These are phyloP conservation scores for Emmonsia crescens DNA, from an alignment of 2,329 filamentous ascomycete genomes.

Conservation along the genomic window DNA sequence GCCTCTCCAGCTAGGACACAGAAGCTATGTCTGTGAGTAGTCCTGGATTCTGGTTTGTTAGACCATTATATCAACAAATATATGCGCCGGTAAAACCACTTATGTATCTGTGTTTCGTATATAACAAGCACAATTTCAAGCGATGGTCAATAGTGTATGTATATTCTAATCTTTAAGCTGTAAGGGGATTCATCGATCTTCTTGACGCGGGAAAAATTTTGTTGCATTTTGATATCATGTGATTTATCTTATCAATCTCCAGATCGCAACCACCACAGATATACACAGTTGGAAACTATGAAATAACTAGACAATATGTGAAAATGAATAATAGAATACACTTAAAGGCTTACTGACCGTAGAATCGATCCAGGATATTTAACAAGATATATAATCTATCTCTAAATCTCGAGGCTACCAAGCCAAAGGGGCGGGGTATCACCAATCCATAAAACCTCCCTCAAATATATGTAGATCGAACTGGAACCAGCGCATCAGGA, in stretches of 20 bases:
- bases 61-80: background rate
- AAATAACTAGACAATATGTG: background rate
- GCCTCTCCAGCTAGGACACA: background rate
- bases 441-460: background rate
- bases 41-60: background rate
- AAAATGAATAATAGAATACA: background rate
- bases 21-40: background rate
- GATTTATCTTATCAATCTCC: conserved; percentile 2
- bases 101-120: background rate
- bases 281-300: background rate
- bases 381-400: background rate
- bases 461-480: background rate
- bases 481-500: background rate
- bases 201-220: background rate
- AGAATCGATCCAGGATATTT: background rate
- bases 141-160: background rate
- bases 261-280: no score
- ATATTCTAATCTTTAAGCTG: background rate
- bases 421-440: background rate
- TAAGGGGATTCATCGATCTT: background rate
- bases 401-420: background rate
- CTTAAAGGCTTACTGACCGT: background rate
- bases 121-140: background rate
- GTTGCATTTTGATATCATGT: background rate
- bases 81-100: background rate